Percentiles rank a stretch among this genome's conserved stretches.
These are phyloP conservation scores for Lasiodiplodia hormozganensis DNA, from an alignment of 2,329 filamentous ascomycete species.

Conservation along the genomic window DNA sequence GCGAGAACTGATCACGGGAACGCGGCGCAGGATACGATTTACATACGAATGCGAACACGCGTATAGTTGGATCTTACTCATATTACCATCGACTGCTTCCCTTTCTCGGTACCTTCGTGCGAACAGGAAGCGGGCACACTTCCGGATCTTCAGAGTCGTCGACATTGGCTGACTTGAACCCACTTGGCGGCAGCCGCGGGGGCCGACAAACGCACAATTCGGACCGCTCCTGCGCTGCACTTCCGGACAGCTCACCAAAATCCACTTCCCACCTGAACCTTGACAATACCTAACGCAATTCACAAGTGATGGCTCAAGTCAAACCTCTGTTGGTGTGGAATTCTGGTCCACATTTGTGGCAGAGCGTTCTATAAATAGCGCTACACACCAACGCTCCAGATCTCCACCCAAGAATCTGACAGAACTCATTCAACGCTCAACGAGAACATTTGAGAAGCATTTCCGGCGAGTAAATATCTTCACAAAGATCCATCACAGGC, in stretches of 20 bases:
- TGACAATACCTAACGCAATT: neutral
- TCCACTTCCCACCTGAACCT: too few relatives aligned
- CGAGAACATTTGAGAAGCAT: neutral
- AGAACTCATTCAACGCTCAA: neutral
- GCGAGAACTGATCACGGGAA: neutral
- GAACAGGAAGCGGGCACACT: neutral
- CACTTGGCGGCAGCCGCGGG: too few relatives aligned
- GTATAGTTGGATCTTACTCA: neutral
- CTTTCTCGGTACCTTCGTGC: neutral
- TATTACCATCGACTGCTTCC: neutral
- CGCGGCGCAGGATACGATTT: neutral
- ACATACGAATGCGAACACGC: neutral
- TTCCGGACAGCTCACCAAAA: too few relatives aligned
- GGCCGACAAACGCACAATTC: too few relatives aligned
- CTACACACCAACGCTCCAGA: neutral
- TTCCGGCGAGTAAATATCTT: too few relatives aligned
- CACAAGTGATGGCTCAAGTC: neutral
- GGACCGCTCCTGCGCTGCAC: too few relatives aligned
- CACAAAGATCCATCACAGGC: neutral
- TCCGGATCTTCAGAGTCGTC: neutral
- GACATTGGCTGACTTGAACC: neutral
- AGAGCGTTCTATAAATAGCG: neutral
- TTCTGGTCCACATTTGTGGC: neutral
- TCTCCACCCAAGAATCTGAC: neutral
- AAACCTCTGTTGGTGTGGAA: neutral